These are phyloP conservation scores for Angophora floribunda DNA, from an alignment of 345 rosid species.

Conservation along the genomic window DNA sequence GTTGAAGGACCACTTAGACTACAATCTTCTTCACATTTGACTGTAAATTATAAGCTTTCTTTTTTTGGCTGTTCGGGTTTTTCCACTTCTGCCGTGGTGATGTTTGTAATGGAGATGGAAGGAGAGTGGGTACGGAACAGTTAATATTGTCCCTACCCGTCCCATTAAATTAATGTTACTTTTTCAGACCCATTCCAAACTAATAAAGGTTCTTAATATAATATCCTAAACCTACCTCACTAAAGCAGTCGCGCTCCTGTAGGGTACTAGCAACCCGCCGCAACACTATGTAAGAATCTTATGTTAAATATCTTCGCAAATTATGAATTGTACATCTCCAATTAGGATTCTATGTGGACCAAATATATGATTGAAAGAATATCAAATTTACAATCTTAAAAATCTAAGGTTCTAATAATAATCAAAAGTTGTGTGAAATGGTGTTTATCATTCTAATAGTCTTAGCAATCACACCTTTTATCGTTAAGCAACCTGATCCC, in stretches of 20 bases:
- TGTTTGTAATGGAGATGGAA: background rate
- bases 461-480: background rate
- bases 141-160: background rate
- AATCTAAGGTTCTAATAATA: background rate
- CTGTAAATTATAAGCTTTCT: background rate
- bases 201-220: too few relatives aligned
- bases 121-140: background rate
- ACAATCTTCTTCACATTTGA: background rate
- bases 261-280: background rate
- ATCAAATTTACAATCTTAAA: background rate
- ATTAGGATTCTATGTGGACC: background rate
- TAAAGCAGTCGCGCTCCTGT: background rate
- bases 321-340: background rate
- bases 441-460: background rate
- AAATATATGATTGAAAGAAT: background rate
- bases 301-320: background rate
- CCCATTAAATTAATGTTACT: background rate
- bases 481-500: background rate
- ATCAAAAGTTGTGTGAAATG: background rate
- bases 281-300: background rate
- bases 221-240: background rate
- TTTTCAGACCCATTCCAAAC: too few relatives aligned
- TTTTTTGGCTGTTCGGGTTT: background rate
- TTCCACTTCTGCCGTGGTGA: background rate
- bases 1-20: background rate